These are phyloP conservation scores for Sugiyamaella chiloensis DNA, from an alignment of 805 yeast species.

Conservation along the genomic window DNA sequence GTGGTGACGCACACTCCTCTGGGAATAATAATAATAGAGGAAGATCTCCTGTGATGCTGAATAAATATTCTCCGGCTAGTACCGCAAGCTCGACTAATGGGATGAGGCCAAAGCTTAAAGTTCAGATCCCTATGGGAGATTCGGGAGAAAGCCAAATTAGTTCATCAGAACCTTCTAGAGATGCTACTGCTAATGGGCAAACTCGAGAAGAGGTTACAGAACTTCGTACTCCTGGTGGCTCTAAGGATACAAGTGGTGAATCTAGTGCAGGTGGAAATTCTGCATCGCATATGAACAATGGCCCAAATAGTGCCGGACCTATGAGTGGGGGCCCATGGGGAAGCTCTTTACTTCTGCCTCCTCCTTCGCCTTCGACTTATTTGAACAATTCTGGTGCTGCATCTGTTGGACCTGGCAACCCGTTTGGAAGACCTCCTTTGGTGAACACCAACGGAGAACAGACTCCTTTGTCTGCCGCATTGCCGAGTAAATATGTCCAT, in stretches of 20 bases:
- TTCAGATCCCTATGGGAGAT: slow-evolving; percentile 35
- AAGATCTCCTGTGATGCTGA: background rate
- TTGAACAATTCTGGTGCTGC: slow-evolving; percentile 21
- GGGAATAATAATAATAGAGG: background rate
- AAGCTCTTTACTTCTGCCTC: slow-evolving; percentile 31
- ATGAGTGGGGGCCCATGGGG: slow-evolving; percentile 28
- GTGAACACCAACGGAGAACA: slow-evolving; percentile 50
- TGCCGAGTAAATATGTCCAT: slow-evolving; percentile 67
- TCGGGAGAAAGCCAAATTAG: slow-evolving; percentile 22
- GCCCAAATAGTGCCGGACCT: slow-evolving; percentile 16
- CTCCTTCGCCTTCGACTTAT: slow-evolving; percentile 36
- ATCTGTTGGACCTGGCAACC: slow-evolving; percentile 34
- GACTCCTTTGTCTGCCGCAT: slow-evolving; percentile 62
- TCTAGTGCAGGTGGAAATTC: slow-evolving; percentile 18
- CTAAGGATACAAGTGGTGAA: slow-evolving; percentile 5
- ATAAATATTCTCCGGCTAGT: slow-evolving; percentile 1
- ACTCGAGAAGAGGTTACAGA: background rate
- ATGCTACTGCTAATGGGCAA: slow-evolving; percentile 12
- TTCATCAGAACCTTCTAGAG: slow-evolving; percentile 22
- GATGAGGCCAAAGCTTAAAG: slow-evolving; percentile 37
- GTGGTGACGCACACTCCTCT: background rate
- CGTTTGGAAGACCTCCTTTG: slow-evolving; percentile 31
- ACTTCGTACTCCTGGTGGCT: background rate
- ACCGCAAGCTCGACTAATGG: slow-evolving; percentile 1
- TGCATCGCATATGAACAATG: slow-evolving; percentile 4